phyloP scores from a whole-genome alignment of 2,329 filamentous ascomycete species.

The Metarhizium robertsii region DNA sequence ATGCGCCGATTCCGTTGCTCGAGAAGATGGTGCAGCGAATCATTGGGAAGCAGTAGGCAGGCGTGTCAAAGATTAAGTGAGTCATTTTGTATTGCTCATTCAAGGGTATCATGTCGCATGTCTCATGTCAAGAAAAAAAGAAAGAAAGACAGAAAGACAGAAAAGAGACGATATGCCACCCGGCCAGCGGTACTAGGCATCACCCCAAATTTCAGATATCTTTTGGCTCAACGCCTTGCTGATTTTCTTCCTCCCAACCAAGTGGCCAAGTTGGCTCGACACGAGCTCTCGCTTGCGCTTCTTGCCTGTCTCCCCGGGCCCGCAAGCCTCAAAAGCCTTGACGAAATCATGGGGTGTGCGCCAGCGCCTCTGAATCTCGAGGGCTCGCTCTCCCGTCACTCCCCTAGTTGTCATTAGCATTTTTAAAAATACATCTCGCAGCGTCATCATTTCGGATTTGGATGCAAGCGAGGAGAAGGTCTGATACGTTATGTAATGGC shows the following conservation, averaged over 20 bases:
- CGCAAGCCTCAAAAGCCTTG: slow-evolving; percentile 55
- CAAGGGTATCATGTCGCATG: slow-evolving; percentile 13
- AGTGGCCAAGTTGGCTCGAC: slow-evolving; percentile 40
- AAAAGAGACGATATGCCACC: background rate
- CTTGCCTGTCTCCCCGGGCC: slow-evolving; percentile 34
- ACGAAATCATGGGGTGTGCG: slow-evolving; percentile 62
- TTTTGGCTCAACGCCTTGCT: slow-evolving; percentile 55
- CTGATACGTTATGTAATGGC: slow-evolving; percentile 57
- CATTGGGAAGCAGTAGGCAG: slow-evolving; percentile 34
- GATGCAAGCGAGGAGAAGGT: slow-evolving; percentile 64
- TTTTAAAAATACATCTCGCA: slow-evolving; percentile 69
- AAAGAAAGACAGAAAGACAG: no score
- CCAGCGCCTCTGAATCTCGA: slow-evolving; percentile 75
- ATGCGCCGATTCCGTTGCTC: slow-evolving; percentile 45
- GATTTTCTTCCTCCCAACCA: slow-evolving; percentile 62
- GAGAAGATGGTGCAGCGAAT: slow-evolving; percentile 67
- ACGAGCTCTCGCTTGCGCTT: slow-evolving; percentile 55
- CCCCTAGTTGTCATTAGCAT: slow-evolving; percentile 78
- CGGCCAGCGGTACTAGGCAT: slow-evolving; percentile 21
- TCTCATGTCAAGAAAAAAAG: slow-evolving; percentile 3
- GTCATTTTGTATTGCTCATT: background rate
- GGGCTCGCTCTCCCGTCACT: slow-evolving; percentile 66
- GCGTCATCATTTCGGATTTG: slow-evolving; percentile 65
- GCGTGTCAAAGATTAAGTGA: background rate
- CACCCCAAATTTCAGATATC: slow-evolving; percentile 65